Evolutionary conservation across 2,329 filamentous ascomycete genomes (phyloP).

Genomic region (Arachnomyces sp.): DNA sequence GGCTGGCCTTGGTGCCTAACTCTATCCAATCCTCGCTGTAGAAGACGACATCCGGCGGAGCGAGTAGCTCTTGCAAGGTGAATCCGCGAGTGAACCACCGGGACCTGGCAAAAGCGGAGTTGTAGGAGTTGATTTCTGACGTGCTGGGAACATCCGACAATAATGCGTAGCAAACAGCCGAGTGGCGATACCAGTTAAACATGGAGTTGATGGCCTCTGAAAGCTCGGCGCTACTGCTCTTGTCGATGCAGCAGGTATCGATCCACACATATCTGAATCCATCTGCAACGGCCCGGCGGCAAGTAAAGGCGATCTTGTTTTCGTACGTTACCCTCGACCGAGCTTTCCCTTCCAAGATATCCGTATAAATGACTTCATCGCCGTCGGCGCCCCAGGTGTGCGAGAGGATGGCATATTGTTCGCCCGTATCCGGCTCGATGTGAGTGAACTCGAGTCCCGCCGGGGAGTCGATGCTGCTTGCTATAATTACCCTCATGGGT

Average conservation of each 20-base stretch:
- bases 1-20: constrained; percentile 4
- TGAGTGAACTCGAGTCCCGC: too few species aligned
- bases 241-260: constrained; percentile 35
- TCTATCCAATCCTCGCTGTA: constrained; percentile 5
- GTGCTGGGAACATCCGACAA: constrained; percentile 24
- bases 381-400: constrained; percentile 17
- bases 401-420: constrained; percentile 21
- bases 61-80: constrained; percentile 7
- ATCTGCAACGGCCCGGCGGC: constrained; percentile 17
- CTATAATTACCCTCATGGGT: too few species aligned
- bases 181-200: constrained; percentile 28
- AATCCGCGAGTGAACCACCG: constrained; percentile 8
- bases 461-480: too few species aligned
- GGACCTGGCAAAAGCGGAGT: constrained; percentile 1
- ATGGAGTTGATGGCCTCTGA: too few species aligned
- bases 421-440: too few species aligned
- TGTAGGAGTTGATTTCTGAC: too few species aligned
- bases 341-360: constrained; percentile 6
- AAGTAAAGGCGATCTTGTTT: constrained; percentile 3
- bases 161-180: constrained; percentile 29
- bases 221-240: constrained; percentile 27
- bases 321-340: background rate
- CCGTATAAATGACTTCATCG: constrained; percentile 17
- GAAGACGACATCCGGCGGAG: constrained; percentile 4
- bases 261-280: constrained; percentile 27